Percentiles rank a stretch among this genome's conserved stretches.
phyloP scores from a whole-genome alignment of 192 early-diverging fungal species.

The Gamsiella multidivaricata region DNA sequence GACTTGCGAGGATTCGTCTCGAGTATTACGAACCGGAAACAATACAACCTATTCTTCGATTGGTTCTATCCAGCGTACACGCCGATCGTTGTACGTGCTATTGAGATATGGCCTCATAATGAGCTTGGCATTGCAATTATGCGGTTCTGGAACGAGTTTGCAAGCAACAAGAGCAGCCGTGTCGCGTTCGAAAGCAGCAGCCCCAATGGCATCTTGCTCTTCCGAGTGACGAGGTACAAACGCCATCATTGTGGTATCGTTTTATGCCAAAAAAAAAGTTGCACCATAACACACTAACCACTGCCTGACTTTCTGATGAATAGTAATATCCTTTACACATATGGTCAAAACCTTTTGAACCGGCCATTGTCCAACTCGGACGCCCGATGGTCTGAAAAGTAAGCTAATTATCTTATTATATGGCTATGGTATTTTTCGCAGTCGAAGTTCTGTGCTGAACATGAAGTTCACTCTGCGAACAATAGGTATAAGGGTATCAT shows the following conservation, averaged over 20 bases:
- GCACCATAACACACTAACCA: too few species aligned
- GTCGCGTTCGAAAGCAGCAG: conserved; percentile 87
- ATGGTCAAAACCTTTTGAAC: conserved; percentile 40
- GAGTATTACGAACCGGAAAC: conserved; percentile 67
- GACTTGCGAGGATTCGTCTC: conserved; percentile 83
- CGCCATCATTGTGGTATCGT: too few species aligned
- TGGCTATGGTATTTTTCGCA: background rate
- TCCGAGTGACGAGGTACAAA: conserved; percentile 86
- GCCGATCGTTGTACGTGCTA: conserved; percentile 68
- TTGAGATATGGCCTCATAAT: conserved; percentile 75
- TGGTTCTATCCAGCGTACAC: conserved; percentile 86
- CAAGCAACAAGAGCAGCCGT: conserved; percentile 81
- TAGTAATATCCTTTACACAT: conserved; percentile 43
- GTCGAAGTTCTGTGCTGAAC: background rate
- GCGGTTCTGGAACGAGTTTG: conserved; percentile 85
- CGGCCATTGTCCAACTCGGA: conserved; percentile 31
- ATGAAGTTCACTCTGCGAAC: too few species aligned
- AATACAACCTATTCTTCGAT: conserved; percentile 81
- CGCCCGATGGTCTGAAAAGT: conserved; percentile 47
- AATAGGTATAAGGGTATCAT: conserved; percentile 80
- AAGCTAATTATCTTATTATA: too few species aligned
- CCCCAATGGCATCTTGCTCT: conserved; percentile 89
- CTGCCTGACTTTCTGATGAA: background rate
- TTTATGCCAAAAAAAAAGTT: background rate
- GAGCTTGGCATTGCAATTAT: conserved; percentile 76